A percentile compares a stretch with the other conserved stretches of the same genome.
phyloP scores from a whole-genome alignment of 441 rosid species.

The Populus tomentosa region DNA sequence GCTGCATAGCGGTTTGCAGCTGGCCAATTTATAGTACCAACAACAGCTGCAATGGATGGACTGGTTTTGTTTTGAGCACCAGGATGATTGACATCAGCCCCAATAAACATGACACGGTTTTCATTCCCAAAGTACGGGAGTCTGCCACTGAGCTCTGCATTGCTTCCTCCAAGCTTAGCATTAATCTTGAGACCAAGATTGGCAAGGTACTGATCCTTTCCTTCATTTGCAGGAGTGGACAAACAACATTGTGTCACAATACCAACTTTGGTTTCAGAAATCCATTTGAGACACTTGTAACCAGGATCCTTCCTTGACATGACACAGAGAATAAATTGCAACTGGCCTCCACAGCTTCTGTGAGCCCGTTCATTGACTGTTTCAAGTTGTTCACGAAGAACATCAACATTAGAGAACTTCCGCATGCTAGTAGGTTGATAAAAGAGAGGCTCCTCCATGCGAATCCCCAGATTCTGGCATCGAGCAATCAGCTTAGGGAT shows the following conservation, averaged over 20 bases:
- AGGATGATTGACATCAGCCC: slow-evolving; percentile 89
- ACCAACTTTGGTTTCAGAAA: slow-evolving; percentile 70
- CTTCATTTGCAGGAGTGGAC: slow-evolving; percentile 35
- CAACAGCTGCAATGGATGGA: slow-evolving; percentile 85
- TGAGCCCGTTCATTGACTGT: slow-evolving; percentile 24
- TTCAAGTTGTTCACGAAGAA: slow-evolving; percentile 41
- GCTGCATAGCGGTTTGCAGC: slow-evolving; percentile 71
- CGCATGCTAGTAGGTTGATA: slow-evolving; percentile 37
- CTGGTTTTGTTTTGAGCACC: slow-evolving; percentile 40
- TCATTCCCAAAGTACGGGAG: slow-evolving; percentile 39
- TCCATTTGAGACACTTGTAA: slow-evolving; percentile 79
- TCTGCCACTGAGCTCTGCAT: slow-evolving; percentile 50
- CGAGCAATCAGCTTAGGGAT: slow-evolving; percentile 37
- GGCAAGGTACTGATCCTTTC: slow-evolving; percentile 57
- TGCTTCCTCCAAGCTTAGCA: slow-evolving; percentile 90
- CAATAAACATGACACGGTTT: slow-evolving; percentile 66
- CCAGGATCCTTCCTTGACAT: slow-evolving; percentile 60
- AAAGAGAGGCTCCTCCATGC: slow-evolving; percentile 44
- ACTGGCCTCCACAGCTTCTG: slow-evolving; percentile 23
- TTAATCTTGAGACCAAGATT: slow-evolving; percentile 80
- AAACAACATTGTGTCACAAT: slow-evolving; percentile 80
- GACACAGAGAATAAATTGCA: slow-evolving; percentile 63
- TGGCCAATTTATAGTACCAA: slow-evolving; percentile 75
- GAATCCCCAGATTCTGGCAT: slow-evolving; percentile 57
- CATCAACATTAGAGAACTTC: slow-evolving; percentile 31